Evolutionary conservation across 768 basidiomycete species (phyloP).

Genomic region (Psilocybe sp.): DNA sequence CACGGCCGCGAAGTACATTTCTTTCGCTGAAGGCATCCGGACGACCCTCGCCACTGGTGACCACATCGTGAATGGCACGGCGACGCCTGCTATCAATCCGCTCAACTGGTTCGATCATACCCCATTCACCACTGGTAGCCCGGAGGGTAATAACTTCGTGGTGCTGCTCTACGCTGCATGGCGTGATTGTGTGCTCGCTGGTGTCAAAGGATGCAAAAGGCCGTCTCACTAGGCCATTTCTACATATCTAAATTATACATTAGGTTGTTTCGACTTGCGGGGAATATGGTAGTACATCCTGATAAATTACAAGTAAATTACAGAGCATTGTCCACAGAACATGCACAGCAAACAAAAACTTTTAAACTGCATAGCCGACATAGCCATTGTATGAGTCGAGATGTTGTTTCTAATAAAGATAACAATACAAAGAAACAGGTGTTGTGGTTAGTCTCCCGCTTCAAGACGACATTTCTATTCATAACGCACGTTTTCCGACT

Average conservation of each 20-base stretch:
- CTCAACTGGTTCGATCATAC: slow-evolving; percentile 27
- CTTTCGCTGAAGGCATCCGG: slow-evolving; percentile 26
- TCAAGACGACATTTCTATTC: background rate
- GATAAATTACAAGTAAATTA: too few relatives aligned
- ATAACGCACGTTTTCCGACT: background rate
- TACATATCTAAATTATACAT: background rate
- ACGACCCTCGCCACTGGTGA: slow-evolving; percentile 19
- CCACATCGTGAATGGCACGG: slow-evolving; percentile 30
- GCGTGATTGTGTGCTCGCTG: slow-evolving; percentile 32
- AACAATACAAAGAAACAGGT: too few relatives aligned
- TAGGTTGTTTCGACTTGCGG: background rate
- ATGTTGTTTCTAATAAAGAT: too few relatives aligned
- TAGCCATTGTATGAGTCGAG: too few relatives aligned
- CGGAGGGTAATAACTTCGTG: slow-evolving; percentile 36
- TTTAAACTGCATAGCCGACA: too few relatives aligned
- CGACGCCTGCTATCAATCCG: slow-evolving; percentile 35
- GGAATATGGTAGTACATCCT: too few relatives aligned
- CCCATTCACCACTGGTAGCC: slow-evolving; percentile 33
- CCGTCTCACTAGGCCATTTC: background rate
- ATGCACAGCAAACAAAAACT: too few relatives aligned
- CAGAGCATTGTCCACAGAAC: too few relatives aligned
- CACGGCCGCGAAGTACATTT: slow-evolving; percentile 12
- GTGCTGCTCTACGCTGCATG: slow-evolving; percentile 37
- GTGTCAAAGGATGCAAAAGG: slow-evolving; percentile 11
- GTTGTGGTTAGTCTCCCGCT: background rate